Percentiles rank a stretch among this genome's conserved stretches.
Evolutionary conservation across 2,329 filamentous ascomycete genomes (phyloP).

Genomic region (Cercospora sp.): DNA sequence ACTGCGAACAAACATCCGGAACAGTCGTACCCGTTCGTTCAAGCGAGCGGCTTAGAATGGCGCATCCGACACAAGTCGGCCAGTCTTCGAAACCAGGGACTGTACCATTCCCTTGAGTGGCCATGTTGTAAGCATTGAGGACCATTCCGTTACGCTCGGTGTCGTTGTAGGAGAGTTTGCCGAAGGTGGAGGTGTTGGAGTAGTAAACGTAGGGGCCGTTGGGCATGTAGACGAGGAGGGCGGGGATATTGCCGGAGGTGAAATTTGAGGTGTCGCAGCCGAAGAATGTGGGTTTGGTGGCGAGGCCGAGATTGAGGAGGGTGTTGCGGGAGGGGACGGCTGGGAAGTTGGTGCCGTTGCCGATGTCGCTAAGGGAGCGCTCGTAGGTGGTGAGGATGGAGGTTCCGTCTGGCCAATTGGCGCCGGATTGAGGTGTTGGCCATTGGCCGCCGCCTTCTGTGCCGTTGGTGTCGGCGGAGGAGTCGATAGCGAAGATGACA

Average conservation of each 20-base stretch:
- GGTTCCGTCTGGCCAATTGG: constrained; percentile 75
- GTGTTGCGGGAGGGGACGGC: constrained; percentile 72
- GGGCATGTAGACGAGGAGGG: constrained; percentile 83
- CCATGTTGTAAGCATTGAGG: constrained; percentile 80
- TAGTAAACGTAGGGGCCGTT: constrained; percentile 64
- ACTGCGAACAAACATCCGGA: constrained; percentile 70
- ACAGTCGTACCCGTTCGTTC: constrained; percentile 67
- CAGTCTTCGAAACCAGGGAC: constrained; percentile 66
- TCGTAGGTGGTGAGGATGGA: constrained; percentile 72
- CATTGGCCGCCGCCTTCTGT: constrained; percentile 46
- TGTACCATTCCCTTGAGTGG: constrained; percentile 79
- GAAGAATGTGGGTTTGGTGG: constrained; percentile 71
- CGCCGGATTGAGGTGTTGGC: constrained; percentile 38
- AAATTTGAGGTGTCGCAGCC: constrained; percentile 70
- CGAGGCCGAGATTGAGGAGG: constrained; percentile 75
- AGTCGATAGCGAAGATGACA: constrained; percentile 79
- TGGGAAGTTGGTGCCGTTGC: constrained; percentile 72
- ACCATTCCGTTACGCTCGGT: constrained; percentile 76
- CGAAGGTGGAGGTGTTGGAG: constrained; percentile 79
- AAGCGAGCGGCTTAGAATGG: constrained; percentile 75
- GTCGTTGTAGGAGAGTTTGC: constrained; percentile 61
- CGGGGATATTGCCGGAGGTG: constrained; percentile 52
- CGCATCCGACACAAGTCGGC: constrained; percentile 84
- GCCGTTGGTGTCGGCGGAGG: constrained; percentile 67
- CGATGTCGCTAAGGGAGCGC: constrained; percentile 60